Evolutionary conservation across 345 rosid genomes (phyloP).

Genomic region (Balakata baccata): DNA sequence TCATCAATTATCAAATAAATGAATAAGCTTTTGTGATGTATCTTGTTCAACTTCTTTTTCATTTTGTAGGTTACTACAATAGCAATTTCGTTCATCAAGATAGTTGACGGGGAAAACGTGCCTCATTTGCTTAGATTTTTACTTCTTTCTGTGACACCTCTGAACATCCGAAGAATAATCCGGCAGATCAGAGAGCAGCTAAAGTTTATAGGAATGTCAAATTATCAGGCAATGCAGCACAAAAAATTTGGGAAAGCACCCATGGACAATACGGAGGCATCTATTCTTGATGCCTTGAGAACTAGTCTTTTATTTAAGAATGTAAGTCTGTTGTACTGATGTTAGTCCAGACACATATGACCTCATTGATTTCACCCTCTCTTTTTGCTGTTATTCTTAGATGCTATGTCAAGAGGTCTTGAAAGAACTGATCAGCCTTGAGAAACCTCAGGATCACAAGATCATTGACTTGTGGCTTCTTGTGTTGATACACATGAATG

Average conservation of each 20-base stretch:
- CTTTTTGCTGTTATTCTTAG: constrained; percentile 33
- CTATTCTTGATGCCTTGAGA: constrained; percentile 69
- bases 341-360: constrained; percentile 14
- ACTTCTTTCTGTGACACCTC: constrained; percentile 68
- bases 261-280: constrained; percentile 49
- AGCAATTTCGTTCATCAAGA: constrained; percentile 71
- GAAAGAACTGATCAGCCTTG: constrained; percentile 59
- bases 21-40: neutral
- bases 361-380: constrained; percentile 2
- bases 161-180: constrained; percentile 65
- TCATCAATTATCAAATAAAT: neutral
- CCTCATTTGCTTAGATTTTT: constrained; percentile 70
- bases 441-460: constrained; percentile 69
- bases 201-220: constrained; percentile 54
- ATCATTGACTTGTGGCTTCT: constrained; percentile 80
- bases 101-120: constrained; percentile 68
- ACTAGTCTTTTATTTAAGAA: constrained; percentile 77
- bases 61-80: constrained; percentile 56
- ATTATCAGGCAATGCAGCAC: constrained; percentile 36
- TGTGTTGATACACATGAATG: constrained; percentile 60
- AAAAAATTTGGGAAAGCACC: constrained; percentile 42
- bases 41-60: neutral
- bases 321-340: constrained; percentile 36
- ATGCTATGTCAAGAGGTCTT: constrained; percentile 73
- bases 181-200: constrained; percentile 64